phyloP scores from a whole-genome alignment of 1,284 basidiomycete genomes.

The Exobasidium rhododendri region DNA sequence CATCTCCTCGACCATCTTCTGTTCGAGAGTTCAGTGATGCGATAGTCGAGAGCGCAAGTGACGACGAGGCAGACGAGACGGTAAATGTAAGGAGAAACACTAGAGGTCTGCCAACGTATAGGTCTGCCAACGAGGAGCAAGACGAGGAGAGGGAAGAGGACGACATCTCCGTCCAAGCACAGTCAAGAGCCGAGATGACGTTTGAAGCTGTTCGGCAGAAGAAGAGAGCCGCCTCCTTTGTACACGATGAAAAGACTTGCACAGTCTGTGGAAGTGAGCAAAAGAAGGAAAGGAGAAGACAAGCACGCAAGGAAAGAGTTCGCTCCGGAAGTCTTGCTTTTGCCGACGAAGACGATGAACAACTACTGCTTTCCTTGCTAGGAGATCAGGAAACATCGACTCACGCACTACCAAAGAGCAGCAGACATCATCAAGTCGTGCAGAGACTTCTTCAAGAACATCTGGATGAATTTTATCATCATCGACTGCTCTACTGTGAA shows the following conservation, averaged over 20 bases:
- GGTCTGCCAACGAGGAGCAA: background rate
- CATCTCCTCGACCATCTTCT: background rate
- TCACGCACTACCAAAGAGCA: background rate
- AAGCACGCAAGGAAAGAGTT: background rate
- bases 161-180: conserved; percentile 30
- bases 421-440: conserved; percentile 22
- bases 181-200: conserved; percentile 19
- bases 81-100: background rate
- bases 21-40: conserved; percentile 1
- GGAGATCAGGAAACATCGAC: background rate
- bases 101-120: background rate
- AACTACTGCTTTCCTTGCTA: conserved; percentile 19
- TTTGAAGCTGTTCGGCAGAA: conserved; percentile 9
- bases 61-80: background rate
- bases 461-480: conserved; percentile 49
- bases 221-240: background rate
- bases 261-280: conserved; percentile 23
- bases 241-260: conserved; percentile 18
- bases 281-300: conserved; percentile 11
- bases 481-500: conserved; percentile 44
- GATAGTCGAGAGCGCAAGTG: background rate
- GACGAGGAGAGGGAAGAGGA: no score
- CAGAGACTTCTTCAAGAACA: conserved; percentile 31
- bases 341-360: conserved; percentile 25
- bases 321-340: background rate